Base-by-base conservation (phyloP, 108 stramenopile species). In the Cyclotella atomus region DNA sequence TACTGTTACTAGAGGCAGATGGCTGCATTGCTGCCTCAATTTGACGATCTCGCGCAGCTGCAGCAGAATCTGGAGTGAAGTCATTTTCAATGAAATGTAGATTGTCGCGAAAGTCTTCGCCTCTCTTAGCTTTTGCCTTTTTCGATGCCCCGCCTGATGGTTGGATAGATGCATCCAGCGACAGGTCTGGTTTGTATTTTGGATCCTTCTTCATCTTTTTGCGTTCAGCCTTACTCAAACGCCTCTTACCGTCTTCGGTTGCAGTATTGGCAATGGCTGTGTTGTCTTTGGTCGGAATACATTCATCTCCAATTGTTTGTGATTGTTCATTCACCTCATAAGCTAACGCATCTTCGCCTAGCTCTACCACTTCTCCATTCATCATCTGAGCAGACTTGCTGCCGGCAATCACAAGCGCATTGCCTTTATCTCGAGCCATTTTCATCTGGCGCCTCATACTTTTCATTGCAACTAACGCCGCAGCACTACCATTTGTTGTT, bases 181-280 rank as follows among this genome's bases (percentile, higher is more conserved):
- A 28, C 38, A 6, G 60, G 21, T 41, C 21, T 34, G 81, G 73
- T 49, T 34, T 69, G 41, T 80, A 68, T n/a, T 52, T 69, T 47
- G 67, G 83, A 30, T 83, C 55, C 71, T 92, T 94, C 79, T 97
- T 98, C 65, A 96, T 54, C 14, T 85, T 84, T 59, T 88, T 91
- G 2, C 97, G 81, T 71, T 98, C 97, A 5, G 96, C 96, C 49
- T 95, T 96, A 35, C 97, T 97, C 27, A 99, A 75, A 35, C 92
- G 90, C 15, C 92, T 82, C 60, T 95, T 93, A 10, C 65, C 66
- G 25, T 32, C 46, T 14, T 20, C 17, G 21, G n/a, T 59, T 3
- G 38, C 47, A 17, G 47, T 25, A 32, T 7, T 27, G 21, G 68
- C 30, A n/a, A 23, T 56, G 53, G 60, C 8, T 41, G 27, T 23